These are phyloP conservation scores for Teratosphaeria zuluensis DNA, from an alignment of 2,329 filamentous ascomycete genomes.

Conservation along the genomic window DNA sequence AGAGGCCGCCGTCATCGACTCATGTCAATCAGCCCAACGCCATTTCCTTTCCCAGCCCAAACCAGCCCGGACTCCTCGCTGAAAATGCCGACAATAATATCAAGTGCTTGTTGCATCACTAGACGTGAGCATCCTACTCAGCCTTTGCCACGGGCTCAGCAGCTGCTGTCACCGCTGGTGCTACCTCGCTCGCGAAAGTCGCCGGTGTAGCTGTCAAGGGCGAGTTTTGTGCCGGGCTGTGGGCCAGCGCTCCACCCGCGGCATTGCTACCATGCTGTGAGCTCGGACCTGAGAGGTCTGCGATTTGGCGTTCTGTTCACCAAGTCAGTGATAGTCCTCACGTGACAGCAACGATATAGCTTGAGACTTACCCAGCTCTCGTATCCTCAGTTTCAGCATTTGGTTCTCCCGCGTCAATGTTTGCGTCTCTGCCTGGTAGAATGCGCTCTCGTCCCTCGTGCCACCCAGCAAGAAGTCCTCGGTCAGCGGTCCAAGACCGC, in stretches of 20 bases:
- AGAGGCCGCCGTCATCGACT: not conserved
- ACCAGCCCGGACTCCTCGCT: not conserved
- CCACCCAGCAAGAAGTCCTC: slow-evolving; percentile 55
- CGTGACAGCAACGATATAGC: not conserved
- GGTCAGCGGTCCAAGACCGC: slow-evolving; percentile 31
- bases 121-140: not conserved
- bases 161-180: not conserved
- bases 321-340: not conserved
- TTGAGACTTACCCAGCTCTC: slow-evolving; percentile 52
- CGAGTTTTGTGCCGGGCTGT: slow-evolving; percentile 6
- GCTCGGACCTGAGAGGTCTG: slow-evolving; percentile 3
- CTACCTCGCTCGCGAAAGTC: slow-evolving; percentile 3
- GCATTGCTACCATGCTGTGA: not conserved
- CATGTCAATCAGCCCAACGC: not conserved
- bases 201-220: slow-evolving; percentile 6
- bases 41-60: not conserved
- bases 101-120: not conserved
- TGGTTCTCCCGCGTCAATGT: slow-evolving; percentile 71
- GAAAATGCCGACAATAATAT: not conserved
- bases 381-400: slow-evolving; percentile 66
- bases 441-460: slow-evolving; percentile 59
- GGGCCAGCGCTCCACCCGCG: not conserved
- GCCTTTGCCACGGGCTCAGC: not conserved
- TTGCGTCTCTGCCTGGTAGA: slow-evolving; percentile 75
- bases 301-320: slow-evolving; percentile 10